Evolutionary conservation across 2,329 filamentous ascomycete species (phyloP).

Genomic region (Chaetothyriales sp.): DNA sequence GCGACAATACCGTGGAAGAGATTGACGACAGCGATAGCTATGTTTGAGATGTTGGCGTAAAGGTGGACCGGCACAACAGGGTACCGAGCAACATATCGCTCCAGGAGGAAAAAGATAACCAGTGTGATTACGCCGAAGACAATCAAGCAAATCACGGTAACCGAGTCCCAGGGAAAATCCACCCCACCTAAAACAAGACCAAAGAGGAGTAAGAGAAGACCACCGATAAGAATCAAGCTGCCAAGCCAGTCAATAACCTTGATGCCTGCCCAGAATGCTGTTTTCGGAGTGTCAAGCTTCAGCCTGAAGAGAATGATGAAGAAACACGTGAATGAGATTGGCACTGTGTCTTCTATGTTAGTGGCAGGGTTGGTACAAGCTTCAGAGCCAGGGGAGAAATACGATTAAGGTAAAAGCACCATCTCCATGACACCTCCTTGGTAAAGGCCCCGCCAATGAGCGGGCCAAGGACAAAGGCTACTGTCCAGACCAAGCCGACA

Average conservation of each 20-base stretch:
- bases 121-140: constrained; percentile 53
- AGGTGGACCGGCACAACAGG: constrained; percentile 55
- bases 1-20: constrained; percentile 24
- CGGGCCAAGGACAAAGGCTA: constrained; percentile 38
- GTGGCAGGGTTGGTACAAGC: not conserved
- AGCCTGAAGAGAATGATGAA: constrained; percentile 36
- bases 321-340: constrained; percentile 34
- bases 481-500: constrained; percentile 35
- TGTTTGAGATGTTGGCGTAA: constrained; percentile 41
- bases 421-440: constrained; percentile 26
- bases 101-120: constrained; percentile 50
- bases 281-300: constrained; percentile 31
- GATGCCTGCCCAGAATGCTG: constrained; percentile 18
- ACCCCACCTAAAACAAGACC: constrained; percentile 66
- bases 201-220: constrained; percentile 69
- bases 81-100: constrained; percentile 28
- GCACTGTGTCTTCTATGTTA: constrained; percentile 35
- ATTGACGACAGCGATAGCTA: constrained; percentile 44
- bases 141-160: constrained; percentile 60
- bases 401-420: constrained; percentile 27
- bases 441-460: constrained; percentile 37
- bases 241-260: constrained; percentile 46
- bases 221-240: constrained; percentile 50
- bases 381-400: not conserved
- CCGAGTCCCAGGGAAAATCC: constrained; percentile 55